phyloP scores from a whole-genome alignment of 164 flowering plant species.

The Macadamia tetraphylla region DNA sequence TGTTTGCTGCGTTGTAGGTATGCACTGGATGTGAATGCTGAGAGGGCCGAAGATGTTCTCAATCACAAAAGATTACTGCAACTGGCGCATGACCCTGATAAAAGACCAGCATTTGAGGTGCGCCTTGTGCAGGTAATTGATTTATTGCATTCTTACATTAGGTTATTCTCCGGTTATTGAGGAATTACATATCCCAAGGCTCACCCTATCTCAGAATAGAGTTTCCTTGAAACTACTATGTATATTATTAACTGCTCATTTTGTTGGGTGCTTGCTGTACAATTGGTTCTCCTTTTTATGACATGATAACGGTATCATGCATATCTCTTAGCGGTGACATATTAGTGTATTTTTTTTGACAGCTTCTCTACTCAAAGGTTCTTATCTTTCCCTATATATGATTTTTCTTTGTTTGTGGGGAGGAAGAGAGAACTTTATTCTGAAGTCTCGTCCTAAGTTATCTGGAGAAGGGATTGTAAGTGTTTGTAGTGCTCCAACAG shows the following conservation, averaged over 20 bases:
- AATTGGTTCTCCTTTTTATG: neutral
- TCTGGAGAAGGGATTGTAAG: no score
- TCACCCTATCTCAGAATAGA: neutral
- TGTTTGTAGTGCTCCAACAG: no score
- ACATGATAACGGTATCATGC: neutral
- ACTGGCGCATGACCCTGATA: conserved; percentile 68
- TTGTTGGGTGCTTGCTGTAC: no score
- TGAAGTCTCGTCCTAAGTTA: neutral
- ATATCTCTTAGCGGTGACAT: neutral
- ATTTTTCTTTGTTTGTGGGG: no score
- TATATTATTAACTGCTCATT: neutral
- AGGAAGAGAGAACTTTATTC: no score
- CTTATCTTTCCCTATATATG: no score
- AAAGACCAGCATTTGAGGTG: conserved; percentile 71
- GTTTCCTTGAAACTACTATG: no score
- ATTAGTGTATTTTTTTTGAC: no score
- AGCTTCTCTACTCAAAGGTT: no score
- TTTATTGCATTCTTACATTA: neutral
- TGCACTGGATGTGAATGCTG: conserved; percentile 54
- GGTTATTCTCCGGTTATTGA: neutral
- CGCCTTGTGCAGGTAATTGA: conserved; percentile 75
- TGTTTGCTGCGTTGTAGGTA: neutral
- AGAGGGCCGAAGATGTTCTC: conserved; percentile 93
- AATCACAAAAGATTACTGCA: conserved; percentile 69
- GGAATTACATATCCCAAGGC: no score